Conservation (phyloP, 345 rosid species). For the Citrus trifoliata region DNA sequence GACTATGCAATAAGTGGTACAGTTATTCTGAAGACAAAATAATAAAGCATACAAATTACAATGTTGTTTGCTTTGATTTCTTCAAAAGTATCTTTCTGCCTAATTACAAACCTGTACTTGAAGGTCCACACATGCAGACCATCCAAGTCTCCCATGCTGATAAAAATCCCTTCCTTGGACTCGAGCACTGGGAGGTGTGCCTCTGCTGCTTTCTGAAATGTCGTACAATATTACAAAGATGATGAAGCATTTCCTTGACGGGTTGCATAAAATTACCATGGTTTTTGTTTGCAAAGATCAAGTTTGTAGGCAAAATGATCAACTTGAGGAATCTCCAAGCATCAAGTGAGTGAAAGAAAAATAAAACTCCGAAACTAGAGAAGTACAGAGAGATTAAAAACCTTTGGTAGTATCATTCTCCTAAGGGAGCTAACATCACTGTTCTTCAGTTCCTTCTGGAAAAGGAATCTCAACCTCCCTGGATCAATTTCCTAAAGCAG, state of each 20-base stretch:
- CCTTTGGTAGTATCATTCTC: slow-evolving; percentile 98
- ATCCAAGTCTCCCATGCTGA: slow-evolving; percentile 78
- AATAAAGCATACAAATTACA: background rate
- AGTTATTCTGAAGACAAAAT: background rate
- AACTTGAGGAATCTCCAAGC: background rate
- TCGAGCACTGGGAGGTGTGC: slow-evolving; percentile 75
- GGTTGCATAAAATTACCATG: background rate
- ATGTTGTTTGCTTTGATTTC: background rate
- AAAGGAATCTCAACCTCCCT: slow-evolving; percentile 68
- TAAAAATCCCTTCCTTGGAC: slow-evolving; percentile 82
- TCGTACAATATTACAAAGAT: background rate
- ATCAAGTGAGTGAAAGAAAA: background rate
- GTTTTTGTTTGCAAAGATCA: background rate
- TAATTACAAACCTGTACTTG: slow-evolving; percentile 65
- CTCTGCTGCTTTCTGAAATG: slow-evolving; percentile 86
- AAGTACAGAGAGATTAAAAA: slow-evolving; percentile 8
- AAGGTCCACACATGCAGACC: slow-evolving; percentile 84
- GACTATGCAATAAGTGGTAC: background rate
- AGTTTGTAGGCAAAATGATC: background rate
- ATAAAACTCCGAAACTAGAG: background rate
- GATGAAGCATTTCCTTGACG: background rate
- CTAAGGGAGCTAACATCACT: slow-evolving; percentile 91
- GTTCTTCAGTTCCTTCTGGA: slow-evolving; percentile 91
- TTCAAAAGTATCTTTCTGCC: background rate
- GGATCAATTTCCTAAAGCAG: slow-evolving; percentile 60